These are phyloP conservation scores for Saxophila tyrrhenica DNA, from an alignment of 495 filamentous ascomycete genomes.

Conservation along the genomic window DNA sequence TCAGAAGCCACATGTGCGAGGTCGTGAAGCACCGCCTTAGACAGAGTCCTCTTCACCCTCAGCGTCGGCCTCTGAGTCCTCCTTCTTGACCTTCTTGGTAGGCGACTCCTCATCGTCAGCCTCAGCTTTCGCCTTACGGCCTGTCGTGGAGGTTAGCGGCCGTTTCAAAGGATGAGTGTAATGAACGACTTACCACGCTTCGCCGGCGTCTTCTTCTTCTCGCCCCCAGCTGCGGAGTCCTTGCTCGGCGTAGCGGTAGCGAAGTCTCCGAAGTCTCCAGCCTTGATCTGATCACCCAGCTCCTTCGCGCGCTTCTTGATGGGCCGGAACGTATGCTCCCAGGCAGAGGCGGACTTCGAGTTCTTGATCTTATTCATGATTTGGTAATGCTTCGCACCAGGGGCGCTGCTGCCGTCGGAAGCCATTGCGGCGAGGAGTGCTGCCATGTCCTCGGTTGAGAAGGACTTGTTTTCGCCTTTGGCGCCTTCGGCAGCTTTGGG, in stretches of 20 bases:
- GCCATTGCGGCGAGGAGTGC: constrained; percentile 1
- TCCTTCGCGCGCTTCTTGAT: constrained; percentile 7
- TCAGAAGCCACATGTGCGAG: too few relatives aligned
- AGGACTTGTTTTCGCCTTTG: neutral
- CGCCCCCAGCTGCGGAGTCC: neutral
- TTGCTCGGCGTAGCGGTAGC: neutral
- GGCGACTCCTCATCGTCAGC: neutral
- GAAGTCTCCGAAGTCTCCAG: neutral
- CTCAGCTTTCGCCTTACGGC: neutral
- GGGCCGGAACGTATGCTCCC: constrained; percentile 4
- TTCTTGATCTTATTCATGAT: constrained; percentile 4
- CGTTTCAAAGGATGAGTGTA: neutral
- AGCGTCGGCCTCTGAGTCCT: neutral
- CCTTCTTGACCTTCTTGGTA: constrained; percentile 4
- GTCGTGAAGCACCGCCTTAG: neutral
- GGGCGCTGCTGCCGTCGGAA: neutral
- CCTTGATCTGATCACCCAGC: neutral
- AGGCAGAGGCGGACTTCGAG: neutral
- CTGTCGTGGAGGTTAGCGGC: neutral
- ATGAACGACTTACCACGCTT: neutral
- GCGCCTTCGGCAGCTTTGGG: neutral
- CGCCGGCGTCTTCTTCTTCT: neutral
- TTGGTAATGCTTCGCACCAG: neutral
- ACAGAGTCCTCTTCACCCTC: neutral
- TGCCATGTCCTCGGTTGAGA: constrained; percentile 6